Evolutionary conservation across 345 rosid genomes (phyloP), one percentile per base, ranked within the genome.

Genomic region (Theobroma cacao): DNA sequence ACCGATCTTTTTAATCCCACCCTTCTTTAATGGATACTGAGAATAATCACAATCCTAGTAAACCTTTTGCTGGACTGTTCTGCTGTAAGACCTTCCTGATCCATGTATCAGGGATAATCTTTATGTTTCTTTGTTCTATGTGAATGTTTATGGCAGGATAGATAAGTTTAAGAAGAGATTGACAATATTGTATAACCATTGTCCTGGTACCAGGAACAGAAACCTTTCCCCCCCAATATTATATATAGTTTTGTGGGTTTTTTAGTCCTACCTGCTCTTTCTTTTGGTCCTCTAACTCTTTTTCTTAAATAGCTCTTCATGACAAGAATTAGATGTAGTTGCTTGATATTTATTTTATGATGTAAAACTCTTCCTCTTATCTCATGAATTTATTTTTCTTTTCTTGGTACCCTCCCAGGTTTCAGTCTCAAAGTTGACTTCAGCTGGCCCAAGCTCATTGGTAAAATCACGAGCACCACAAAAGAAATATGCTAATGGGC

Each of bases 401-500:
- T 59, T 24, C 9, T 47, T 43, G 52, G 11, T 33, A 71, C 52
- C 50, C 56, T 34, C 65, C 76, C 88, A 90, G 98, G 84, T 65
- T 80, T 83, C 89, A 72, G 78, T 81, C 45, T 88, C 83, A 45
- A 90, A 86, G 81, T 78, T n/a, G 88, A 75, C 81, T 70, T 81
- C 85, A 12, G 83, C 79, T 17, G 87, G 85, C 8, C 89, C 86
- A 80, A 84, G 58, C 77, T 75, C 76, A 11, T 75, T 77, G 63
- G 79, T 61, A 69, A 91, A 89, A 85, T 40, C 86, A 45, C 76
- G 85, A 60, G 62, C 84, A 14, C 66, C 74, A 45, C 91, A 86
- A 43, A 89, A 82, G 82, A 92, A 77, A 84, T 72, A 83, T 77
- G 75, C 81, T 76, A 78, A 79, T 80, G 91, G 93, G 79, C 92